Percentiles rank a stretch among this genome's conserved stretches.
phyloP scores from a whole-genome alignment of 1,284 basidiomycete genomes.

The Papiliotrema laurentii region DNA sequence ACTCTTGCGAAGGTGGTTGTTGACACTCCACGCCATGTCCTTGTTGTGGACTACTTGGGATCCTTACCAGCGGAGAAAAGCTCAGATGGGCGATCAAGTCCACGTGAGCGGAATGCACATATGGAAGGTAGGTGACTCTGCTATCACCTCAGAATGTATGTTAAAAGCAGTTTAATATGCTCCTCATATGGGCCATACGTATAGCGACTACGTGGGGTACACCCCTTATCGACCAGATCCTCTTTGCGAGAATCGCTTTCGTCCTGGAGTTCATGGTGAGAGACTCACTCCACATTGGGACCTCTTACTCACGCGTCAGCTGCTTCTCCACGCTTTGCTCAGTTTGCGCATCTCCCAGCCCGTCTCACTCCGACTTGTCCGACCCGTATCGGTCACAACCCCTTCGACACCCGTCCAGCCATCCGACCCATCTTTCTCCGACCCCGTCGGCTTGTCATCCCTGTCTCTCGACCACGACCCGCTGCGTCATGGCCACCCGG shows the following conservation, averaged over 20 bases:
- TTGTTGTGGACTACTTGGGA: conserved; percentile 42
- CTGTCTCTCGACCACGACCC: conserved; percentile 6
- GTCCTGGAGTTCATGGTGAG: conserved; percentile 14
- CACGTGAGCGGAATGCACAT: conserved; percentile 18
- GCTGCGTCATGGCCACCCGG: conserved; percentile 8
- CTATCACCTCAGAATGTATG: background rate
- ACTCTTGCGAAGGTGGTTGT: background rate
- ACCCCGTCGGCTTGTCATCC: conserved; percentile 4
- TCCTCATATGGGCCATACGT: background rate
- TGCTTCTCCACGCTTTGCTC: conserved; percentile 18
- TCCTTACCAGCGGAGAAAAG: conserved; percentile 30
- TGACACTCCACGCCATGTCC: conserved; percentile 15
- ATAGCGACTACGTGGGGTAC: background rate
- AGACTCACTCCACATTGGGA: background rate
- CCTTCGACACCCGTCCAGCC: background rate
- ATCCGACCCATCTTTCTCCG: background rate
- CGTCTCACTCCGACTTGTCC: conserved; percentile 20
- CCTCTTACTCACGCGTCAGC: conserved; percentile 11
- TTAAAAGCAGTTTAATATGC: background rate
- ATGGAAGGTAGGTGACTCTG: conserved; percentile 30
- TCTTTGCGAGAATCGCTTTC: conserved; percentile 1
- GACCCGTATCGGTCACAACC: conserved; percentile 14
- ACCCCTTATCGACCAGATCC: background rate
- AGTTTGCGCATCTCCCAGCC: conserved; percentile 19
- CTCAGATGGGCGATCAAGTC: conserved; percentile 5